Percentiles rank a stretch among this genome's conserved stretches.
Conservation (phyloP, 768 basidiomycete genomes). For the Leucogyrophana mollusca region DNA sequence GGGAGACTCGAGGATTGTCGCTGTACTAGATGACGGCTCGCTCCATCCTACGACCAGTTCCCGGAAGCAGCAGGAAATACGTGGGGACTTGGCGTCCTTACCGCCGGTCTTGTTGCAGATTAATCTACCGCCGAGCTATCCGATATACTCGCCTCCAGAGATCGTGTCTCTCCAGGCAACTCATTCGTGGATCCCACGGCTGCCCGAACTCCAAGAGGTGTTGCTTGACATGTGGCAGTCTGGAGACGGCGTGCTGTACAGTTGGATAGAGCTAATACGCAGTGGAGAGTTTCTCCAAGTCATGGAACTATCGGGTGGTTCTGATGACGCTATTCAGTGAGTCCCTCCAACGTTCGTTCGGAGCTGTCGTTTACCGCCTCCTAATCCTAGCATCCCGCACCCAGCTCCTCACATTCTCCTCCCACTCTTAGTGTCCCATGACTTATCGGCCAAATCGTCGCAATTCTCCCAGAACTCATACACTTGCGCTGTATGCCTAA, state of each 20-base stretch:
- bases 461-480: conserved; percentile 67
- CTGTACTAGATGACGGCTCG: conserved; percentile 30
- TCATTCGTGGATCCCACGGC: conserved; percentile 55
- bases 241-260: conserved; percentile 60
- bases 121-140: conserved; percentile 53
- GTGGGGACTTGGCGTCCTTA: conserved; percentile 43
- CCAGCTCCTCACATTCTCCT: conserved; percentile 54
- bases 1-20: conserved; percentile 37
- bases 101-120: conserved; percentile 65
- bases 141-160: conserved; percentile 48
- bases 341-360: conserved; percentile 16
- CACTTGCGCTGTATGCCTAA: conserved; percentile 75
- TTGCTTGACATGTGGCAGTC: conserved; percentile 60
- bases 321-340: conserved; percentile 35
- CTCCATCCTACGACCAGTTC: conserved; percentile 6
- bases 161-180: conserved; percentile 55
- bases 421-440: conserved; percentile 46
- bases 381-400: conserved; percentile 47
- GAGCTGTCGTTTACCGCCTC: conserved; percentile 6
- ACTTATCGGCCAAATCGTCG: conserved; percentile 42
- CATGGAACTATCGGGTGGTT: conserved; percentile 45
- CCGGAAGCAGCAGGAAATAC: not conserved
- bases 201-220: conserved; percentile 33
- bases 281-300: conserved; percentile 67
- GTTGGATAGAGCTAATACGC: conserved; percentile 71